These are phyloP conservation scores for Phytophthora aleatoria DNA, from an alignment of 352 stramenopile genomes.

Conservation along the genomic window DNA sequence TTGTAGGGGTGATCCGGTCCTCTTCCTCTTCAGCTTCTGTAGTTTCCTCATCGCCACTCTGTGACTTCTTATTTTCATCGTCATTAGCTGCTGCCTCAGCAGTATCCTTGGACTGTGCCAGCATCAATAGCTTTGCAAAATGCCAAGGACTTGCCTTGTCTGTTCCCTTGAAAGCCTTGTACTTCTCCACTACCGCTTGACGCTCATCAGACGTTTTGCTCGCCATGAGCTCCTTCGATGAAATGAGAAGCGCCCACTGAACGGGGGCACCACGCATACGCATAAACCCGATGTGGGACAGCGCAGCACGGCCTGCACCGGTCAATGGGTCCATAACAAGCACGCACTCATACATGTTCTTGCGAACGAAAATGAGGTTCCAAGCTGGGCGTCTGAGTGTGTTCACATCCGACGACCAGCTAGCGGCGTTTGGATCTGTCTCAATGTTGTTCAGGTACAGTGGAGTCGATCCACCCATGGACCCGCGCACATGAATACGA, in stretches of 20 bases:
- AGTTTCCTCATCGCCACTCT: slow-evolving; percentile 14
- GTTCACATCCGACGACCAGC: slow-evolving; percentile 57
- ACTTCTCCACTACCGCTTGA: slow-evolving; percentile 43
- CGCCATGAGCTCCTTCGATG: slow-evolving; percentile 69
- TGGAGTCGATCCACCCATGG: slow-evolving; percentile 57
- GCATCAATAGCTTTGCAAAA: slow-evolving; percentile 79
- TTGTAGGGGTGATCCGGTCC: slow-evolving; percentile 27
- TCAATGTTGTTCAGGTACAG: slow-evolving; percentile 88
- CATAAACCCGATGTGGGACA: slow-evolving; percentile 74
- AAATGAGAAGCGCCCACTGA: slow-evolving; percentile 77
- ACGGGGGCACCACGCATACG: slow-evolving; percentile 73
- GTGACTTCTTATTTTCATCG: slow-evolving; percentile 16
- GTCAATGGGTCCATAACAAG: slow-evolving; percentile 73
- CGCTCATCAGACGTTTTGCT: slow-evolving; percentile 48
- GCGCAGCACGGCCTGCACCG: slow-evolving; percentile 44
- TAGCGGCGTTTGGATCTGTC: slow-evolving; percentile 53
- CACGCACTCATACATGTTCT: slow-evolving; percentile 89
- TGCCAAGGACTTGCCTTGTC: slow-evolving; percentile 72
- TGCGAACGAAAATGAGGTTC: slow-evolving; percentile 86
- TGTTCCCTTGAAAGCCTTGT: slow-evolving; percentile 42
- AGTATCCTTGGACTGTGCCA: slow-evolving; percentile 63
- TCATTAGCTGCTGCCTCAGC: slow-evolving; percentile 19
- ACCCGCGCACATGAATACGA: slow-evolving; percentile 71
- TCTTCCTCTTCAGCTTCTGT: slow-evolving; percentile 17
- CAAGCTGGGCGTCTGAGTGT: slow-evolving; percentile 59